Percentiles rank a stretch among this genome's conserved stretches.
These are phyloP conservation scores for Butyriboletus appendiculatus DNA, from an alignment of 1,284 basidiomycete species.

Conservation along the genomic window DNA sequence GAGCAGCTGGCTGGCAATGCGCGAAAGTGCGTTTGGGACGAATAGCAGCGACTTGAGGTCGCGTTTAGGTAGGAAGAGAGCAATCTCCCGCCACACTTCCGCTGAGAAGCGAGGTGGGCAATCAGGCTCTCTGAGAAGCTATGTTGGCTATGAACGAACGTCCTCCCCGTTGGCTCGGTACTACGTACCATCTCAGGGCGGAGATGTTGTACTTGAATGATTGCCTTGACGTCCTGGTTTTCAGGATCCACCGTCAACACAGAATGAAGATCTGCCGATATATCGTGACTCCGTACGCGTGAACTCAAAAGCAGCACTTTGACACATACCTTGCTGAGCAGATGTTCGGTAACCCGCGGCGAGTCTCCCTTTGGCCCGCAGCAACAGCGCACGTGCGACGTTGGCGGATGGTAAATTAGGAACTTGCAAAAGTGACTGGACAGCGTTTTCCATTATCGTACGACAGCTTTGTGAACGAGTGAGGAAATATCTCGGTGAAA, in stretches of 20 bases:
- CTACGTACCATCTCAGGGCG: slow-evolving; percentile 36
- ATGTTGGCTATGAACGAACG: not conserved
- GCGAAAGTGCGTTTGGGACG: slow-evolving; percentile 65
- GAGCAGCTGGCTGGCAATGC: slow-evolving; percentile 65
- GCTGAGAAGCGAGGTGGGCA: slow-evolving; percentile 52
- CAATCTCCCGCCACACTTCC: slow-evolving; percentile 73
- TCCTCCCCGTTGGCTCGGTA: not conserved
- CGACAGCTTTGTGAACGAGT: slow-evolving; percentile 45
- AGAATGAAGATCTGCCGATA: slow-evolving; percentile 57
- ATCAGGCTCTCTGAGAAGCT: slow-evolving; percentile 38
- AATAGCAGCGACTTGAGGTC: slow-evolving; percentile 66
- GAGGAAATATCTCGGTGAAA: slow-evolving; percentile 22
- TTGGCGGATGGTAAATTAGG: slow-evolving; percentile 53
- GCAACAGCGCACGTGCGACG: slow-evolving; percentile 57
- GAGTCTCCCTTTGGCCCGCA: slow-evolving; percentile 63
- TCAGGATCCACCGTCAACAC: slow-evolving; percentile 65
- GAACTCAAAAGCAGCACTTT: not conserved
- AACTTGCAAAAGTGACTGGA: slow-evolving; percentile 66
- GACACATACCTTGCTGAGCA: slow-evolving; percentile 59
- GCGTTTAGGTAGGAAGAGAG: slow-evolving; percentile 57
- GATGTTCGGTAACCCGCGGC: slow-evolving; percentile 57
- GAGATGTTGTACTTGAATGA: slow-evolving; percentile 47
- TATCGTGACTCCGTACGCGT: not conserved
- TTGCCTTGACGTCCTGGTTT: slow-evolving; percentile 62
- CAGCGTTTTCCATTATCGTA: slow-evolving; percentile 70